A percentile compares a stretch with the other conserved stretches of the same genome.
These are phyloP conservation scores for Aspergillus affinis DNA, from an alignment of 495 filamentous ascomycete genomes.

Conservation along the genomic window DNA sequence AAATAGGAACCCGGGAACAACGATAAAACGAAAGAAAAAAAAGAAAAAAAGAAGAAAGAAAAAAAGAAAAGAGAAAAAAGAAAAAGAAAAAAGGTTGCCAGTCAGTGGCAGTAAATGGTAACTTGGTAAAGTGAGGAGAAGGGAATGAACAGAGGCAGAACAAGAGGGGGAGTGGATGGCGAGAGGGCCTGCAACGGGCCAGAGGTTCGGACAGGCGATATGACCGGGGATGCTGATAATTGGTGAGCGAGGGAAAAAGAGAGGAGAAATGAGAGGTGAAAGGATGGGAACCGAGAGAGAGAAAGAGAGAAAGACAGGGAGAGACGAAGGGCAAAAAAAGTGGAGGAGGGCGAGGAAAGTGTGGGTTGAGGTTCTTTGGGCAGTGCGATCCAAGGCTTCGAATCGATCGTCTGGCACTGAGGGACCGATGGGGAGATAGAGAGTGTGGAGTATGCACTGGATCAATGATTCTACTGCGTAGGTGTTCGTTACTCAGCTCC, in stretches of 20 bases:
- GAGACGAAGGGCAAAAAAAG: conserved; percentile 6
- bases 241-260: not conserved
- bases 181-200: conserved; percentile 5
- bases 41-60: too few species aligned
- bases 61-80: conserved; percentile 3
- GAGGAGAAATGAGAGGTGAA: not conserved
- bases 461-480: too few species aligned
- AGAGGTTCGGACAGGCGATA: not conserved
- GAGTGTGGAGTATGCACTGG: not conserved
- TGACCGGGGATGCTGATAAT: not conserved
- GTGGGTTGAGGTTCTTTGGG: conserved; percentile 10
- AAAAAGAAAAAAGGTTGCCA: conserved; percentile 1
- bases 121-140: conserved; percentile 12
- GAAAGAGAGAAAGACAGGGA: too few species aligned
- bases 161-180: conserved; percentile 2
- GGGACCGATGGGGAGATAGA: not conserved
- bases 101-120: conserved; percentile 8
- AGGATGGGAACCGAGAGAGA: not conserved
- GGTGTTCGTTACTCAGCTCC: too few species aligned
- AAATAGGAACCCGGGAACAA: not conserved
- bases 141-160: conserved; percentile 10
- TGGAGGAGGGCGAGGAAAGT: conserved; percentile 11
- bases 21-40: conserved; percentile 1
- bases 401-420: not conserved
- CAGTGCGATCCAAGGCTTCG: conserved; percentile 8